These are phyloP conservation scores for Meira nashicola DNA, from an alignment of 1,284 basidiomycete species.

Conservation along the genomic window DNA sequence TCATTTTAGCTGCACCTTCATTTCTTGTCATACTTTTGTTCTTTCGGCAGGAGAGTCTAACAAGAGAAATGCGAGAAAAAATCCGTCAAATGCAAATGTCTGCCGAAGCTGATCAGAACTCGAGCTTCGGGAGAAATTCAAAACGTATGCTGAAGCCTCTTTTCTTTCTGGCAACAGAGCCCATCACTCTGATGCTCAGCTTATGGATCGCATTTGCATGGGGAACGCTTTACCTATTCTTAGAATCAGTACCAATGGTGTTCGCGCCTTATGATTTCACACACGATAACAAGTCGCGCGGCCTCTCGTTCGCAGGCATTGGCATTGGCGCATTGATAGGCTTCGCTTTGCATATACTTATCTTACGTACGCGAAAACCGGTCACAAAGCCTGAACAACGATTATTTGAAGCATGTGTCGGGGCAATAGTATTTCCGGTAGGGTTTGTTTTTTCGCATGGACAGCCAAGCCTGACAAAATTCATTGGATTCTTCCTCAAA, in stretches of 20 bases:
- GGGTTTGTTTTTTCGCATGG: constrained; percentile 38
- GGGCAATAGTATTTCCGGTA: constrained; percentile 28
- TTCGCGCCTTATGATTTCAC: constrained; percentile 62
- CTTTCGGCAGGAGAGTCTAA: constrained; percentile 33
- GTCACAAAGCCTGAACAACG: constrained; percentile 54
- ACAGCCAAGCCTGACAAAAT: constrained; percentile 41
- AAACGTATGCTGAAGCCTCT: background rate
- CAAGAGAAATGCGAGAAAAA: background rate
- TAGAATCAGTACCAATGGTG: constrained; percentile 43
- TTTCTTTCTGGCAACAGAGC: constrained; percentile 62
- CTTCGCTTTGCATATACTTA: constrained; percentile 27
- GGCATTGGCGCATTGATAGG: constrained; percentile 57
- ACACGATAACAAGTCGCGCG: constrained; percentile 15
- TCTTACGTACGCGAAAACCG: constrained; percentile 56
- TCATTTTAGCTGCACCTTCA: constrained; percentile 22
- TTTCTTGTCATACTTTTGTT: constrained; percentile 34
- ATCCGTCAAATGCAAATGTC: constrained; percentile 56
- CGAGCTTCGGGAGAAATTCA: constrained; percentile 1
- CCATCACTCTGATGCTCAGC: constrained; percentile 62
- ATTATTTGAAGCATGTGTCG: constrained; percentile 54
- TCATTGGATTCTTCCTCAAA: constrained; percentile 12
- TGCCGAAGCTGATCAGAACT: constrained; percentile 47
- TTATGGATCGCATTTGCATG: constrained; percentile 49
- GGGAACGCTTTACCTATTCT: constrained; percentile 47
- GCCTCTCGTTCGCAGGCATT: constrained; percentile 31